Conservation (phyloP, 176 grass and related monocot genomes). For the Avena atlantica region DNA sequence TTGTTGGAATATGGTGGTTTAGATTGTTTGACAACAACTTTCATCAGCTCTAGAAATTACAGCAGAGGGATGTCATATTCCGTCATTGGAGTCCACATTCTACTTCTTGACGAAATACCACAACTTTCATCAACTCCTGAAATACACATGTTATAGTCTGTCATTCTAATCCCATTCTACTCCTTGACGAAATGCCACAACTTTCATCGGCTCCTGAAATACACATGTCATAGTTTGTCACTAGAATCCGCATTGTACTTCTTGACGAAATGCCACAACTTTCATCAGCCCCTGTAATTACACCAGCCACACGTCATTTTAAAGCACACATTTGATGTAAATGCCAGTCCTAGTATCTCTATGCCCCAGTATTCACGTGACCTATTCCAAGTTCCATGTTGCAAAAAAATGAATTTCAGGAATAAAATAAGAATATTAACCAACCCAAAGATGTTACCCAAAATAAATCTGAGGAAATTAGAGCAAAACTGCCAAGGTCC, state of each 20-base stretch:
- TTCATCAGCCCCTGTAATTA: too few species aligned
- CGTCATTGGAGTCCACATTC: constrained; percentile 57
- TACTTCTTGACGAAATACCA: not conserved
- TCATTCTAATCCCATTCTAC: too few species aligned
- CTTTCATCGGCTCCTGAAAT: too few species aligned
- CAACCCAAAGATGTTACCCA: constrained; percentile 32
- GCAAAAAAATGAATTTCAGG: not conserved
- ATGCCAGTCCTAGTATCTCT: not conserved
- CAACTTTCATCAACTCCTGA: constrained; percentile 15
- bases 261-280: too few species aligned
- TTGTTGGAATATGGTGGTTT: constrained; percentile 47
- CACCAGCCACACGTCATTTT: not conserved
- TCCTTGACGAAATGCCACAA: too few species aligned
- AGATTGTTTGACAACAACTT: constrained; percentile 53
- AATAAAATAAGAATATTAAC: constrained; percentile 2
- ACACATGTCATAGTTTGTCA: too few species aligned
- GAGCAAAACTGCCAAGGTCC: constrained; percentile 81
- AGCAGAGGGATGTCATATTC: constrained; percentile 25
- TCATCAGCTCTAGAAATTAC: constrained; percentile 57
- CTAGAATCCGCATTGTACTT: too few species aligned
- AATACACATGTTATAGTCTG: too few species aligned
- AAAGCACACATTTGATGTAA: constrained; percentile 30
- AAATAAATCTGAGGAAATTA: constrained; percentile 16
- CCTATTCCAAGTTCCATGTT: not conserved
- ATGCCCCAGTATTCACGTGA: not conserved